phyloP scores from a whole-genome alignment of 192 early-diverging fungal genomes.

The Neocallimastix lanati region DNA sequence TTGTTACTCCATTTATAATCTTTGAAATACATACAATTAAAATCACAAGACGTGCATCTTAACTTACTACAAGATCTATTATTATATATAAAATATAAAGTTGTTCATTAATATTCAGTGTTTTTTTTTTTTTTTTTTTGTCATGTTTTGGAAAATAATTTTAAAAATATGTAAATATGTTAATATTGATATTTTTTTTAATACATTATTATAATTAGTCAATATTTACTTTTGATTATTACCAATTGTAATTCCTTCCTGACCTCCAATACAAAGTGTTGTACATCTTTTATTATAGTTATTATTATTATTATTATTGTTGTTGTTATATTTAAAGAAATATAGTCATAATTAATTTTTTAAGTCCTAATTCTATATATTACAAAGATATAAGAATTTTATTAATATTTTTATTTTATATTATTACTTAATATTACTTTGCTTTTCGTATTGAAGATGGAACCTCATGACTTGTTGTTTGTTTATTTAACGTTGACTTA shows the following conservation, averaged over 20 bases:
- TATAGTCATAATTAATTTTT: no score
- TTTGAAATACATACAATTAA: neutral
- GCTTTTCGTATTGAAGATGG: neutral
- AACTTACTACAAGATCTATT: neutral
- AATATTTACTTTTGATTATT: neutral
- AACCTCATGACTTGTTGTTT: no score
- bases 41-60: neutral
- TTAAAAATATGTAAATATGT: no score
- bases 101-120: no score
- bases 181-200: neutral
- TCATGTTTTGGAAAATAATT: no score
- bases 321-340: no score
- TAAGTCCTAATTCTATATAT: no score
- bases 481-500: no score
- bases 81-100: neutral
- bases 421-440: neutral
- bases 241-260: neutral
- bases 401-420: neutral
- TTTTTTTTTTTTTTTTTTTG: no score
- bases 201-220: neutral
- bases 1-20: conserved; percentile 4
- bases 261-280: neutral
- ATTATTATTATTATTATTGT: no score
- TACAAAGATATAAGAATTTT: no score
- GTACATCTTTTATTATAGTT: neutral